Base-by-base conservation (phyloP, 1,284 basidiomycete genomes). In the Cutaneotrichosporon sp. region DNA sequence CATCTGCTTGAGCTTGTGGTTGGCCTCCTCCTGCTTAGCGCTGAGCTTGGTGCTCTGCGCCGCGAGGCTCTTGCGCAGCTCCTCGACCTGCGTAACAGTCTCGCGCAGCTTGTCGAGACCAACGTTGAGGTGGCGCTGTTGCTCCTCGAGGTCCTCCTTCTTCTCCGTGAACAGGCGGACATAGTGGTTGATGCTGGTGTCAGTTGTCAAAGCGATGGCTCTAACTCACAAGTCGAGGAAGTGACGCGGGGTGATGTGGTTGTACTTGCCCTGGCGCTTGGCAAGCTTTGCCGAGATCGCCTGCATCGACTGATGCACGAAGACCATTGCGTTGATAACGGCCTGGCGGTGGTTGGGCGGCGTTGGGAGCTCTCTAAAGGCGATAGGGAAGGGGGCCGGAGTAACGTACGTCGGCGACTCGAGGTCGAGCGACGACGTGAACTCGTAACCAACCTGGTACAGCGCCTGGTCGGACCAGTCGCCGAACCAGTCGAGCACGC, bases 381-480 rank as follows among this genome's bases (percentile, higher is more conserved):
- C 89, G 68, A 92, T 85, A 1, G 93, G 94, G 87, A 97, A 97
- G 65, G 87, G 83, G 18, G 83, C 72, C 1, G 92, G 90, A 11
- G 92, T 86, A 18, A 79, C 82, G 79, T 95, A 97, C 1, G 87
- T 84, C 1, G 90, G 84, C 27, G 91, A 79, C 70, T 97, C 95
- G 69, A 97, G 85, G 78, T 97, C 95, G 60, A 98, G 84, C 0
- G 89, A 89, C 58, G 90, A 86, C 0, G 94, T 97, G 78, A 97
- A 95, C 80, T 97, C 95, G 83, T 90, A 87, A 36, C 91, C 95
- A 62, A 98, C 95, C 82, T 97, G 95, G 75, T 91, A 97, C 78
- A 97, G 91, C 1, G 95, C 94, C 75, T 97, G 93, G 70, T 95
- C 92, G 8, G 94, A 93, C 95, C 95, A 97, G 76, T 97, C 93